These are phyloP conservation scores for Peterozyma xylosa DNA, from an alignment of 805 yeast genomes.

Conservation along the genomic window DNA sequence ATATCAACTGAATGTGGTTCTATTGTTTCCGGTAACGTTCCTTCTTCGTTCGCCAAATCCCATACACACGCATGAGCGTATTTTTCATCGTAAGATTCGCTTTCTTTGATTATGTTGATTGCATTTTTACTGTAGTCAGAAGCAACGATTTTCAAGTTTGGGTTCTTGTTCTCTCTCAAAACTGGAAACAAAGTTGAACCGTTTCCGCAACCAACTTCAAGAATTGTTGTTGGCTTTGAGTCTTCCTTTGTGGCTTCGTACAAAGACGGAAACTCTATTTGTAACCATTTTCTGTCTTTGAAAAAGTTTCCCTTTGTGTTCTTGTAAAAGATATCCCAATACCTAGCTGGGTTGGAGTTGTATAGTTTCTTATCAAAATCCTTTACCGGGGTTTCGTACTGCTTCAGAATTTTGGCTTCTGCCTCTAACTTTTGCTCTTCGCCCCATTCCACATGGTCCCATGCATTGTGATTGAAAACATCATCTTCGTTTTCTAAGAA, in stretches of 20 bases:
- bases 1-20: constrained; percentile 80
- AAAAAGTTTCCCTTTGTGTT: constrained; percentile 90
- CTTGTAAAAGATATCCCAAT: constrained; percentile 91
- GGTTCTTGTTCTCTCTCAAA: constrained; percentile 73
- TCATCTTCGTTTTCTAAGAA: constrained; percentile 62
- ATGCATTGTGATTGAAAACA: constrained; percentile 89
- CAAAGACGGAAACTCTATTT: constrained; percentile 84
- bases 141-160: constrained; percentile 65
- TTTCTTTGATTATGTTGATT: constrained; percentile 69
- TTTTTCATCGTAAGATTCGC: constrained; percentile 51
- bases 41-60: constrained; percentile 82
- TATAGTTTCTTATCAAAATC: constrained; percentile 76
- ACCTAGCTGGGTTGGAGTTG: constrained; percentile 83
- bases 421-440: constrained; percentile 79
- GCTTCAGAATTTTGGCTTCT: constrained; percentile 63
- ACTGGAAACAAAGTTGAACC: constrained; percentile 96
- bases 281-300: constrained; percentile 94
- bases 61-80: constrained; percentile 82
- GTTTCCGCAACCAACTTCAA: constrained; percentile 97
- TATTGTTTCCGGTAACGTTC: constrained; percentile 74
- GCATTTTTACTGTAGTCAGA: constrained; percentile 90
- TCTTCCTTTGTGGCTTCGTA: constrained; percentile 72
- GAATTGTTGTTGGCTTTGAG: constrained; percentile 61
- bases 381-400: constrained; percentile 75
- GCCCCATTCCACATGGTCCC: constrained; percentile 98